Percentiles rank a stretch among this genome's conserved stretches.
phyloP scores from a whole-genome alignment of 129 eudicot species.

The Kitagawia praeruptora region DNA sequence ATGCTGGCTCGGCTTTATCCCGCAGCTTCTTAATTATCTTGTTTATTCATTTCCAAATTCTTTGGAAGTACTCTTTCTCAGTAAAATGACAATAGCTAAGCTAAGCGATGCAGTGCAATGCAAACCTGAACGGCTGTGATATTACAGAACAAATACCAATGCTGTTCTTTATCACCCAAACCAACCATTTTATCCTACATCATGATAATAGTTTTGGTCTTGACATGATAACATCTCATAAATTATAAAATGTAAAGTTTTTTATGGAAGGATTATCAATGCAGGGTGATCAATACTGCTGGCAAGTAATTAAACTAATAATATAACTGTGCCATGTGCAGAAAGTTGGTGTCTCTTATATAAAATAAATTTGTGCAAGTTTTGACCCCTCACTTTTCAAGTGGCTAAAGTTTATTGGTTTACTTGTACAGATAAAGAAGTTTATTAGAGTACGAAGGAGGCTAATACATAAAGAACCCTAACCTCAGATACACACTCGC shows the following conservation, averaged over 20 bases:
- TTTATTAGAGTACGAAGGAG: not conserved
- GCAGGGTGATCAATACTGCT: not conserved
- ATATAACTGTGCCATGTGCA: not conserved
- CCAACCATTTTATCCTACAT: not conserved
- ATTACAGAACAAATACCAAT: not conserved
- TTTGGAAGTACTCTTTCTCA: not conserved
- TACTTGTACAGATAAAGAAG: not conserved
- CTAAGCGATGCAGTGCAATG: not conserved
- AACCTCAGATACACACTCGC: not conserved
- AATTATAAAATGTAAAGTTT: not conserved
- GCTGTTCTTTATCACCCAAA: not conserved
- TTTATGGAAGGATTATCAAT: not conserved
- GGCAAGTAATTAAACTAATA: not conserved
- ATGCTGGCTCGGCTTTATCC: not conserved
- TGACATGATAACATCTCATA: not conserved
- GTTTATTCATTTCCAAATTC: not conserved
- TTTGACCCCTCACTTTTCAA: not conserved
- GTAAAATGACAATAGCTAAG: not conserved
- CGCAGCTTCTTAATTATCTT: not conserved
- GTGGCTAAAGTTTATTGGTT: not conserved
- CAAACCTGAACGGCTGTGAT: not conserved
- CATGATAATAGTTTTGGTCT: not conserved
- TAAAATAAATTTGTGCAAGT: not conserved
- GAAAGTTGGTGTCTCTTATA: not conserved
- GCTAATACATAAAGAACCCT: not conserved